Evolutionary conservation across 768 basidiomycete genomes (phyloP).

Genomic region (Tylopilus sp.): DNA sequence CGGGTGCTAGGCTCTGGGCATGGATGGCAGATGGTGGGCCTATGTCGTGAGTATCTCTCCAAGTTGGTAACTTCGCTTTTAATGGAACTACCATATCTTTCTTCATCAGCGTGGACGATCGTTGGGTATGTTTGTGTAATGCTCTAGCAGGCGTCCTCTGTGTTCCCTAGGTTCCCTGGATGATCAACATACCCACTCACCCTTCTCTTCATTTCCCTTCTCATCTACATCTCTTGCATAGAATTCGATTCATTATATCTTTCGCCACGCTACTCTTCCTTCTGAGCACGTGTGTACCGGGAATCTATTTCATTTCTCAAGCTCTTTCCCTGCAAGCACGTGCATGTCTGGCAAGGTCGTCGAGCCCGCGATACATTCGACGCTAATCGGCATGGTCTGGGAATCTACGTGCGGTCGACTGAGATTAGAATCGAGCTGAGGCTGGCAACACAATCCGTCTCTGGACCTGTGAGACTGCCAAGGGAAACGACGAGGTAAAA

Average conservation of each 20-base stretch:
- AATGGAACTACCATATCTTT: not conserved
- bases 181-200: constrained; percentile 70
- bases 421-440: constrained; percentile 59
- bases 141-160: constrained; percentile 93
- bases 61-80: not conserved
- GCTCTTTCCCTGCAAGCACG: constrained; percentile 87
- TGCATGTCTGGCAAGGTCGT: constrained; percentile 77
- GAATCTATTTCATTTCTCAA: constrained; percentile 96
- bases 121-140: constrained; percentile 85
- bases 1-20: constrained; percentile 87
- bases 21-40: constrained; percentile 76
- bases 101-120: constrained; percentile 56
- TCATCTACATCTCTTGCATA: constrained; percentile 49
- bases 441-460: constrained; percentile 71
- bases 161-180: constrained; percentile 77
- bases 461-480: constrained; percentile 65
- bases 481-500: constrained; percentile 54
- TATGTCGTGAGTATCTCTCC: constrained; percentile 42
- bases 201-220: constrained; percentile 58
- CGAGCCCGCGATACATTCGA: constrained; percentile 86
- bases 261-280: constrained; percentile 77
- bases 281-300: constrained; percentile 95
- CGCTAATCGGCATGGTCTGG: constrained; percentile 89
- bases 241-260: constrained; percentile 40
- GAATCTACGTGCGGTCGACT: constrained; percentile 69